Evolutionary conservation across 1,284 basidiomycete species (phyloP).

Genomic region (Irpex sp.): DNA sequence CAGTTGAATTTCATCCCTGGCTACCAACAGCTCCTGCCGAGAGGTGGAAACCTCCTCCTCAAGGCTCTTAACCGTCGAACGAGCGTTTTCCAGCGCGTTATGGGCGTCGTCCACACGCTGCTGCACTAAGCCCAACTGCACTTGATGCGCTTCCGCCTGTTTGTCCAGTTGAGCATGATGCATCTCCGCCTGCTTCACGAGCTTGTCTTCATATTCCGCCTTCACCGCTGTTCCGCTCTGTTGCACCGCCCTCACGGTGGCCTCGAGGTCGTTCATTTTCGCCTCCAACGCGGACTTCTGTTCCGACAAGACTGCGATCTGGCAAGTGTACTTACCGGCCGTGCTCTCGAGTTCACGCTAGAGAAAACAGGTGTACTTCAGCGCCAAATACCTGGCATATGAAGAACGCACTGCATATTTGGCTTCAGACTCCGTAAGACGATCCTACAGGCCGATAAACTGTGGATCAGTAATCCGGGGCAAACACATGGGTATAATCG

Average conservation of each 20-base stretch:
- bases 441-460: conserved; percentile 32
- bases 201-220: conserved; percentile 26
- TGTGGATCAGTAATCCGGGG: background rate
- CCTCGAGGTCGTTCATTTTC: conserved; percentile 25
- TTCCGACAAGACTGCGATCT: conserved; percentile 32
- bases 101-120: conserved; percentile 25
- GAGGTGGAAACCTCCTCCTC: conserved; percentile 18
- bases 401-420: conserved; percentile 32
- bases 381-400: background rate
- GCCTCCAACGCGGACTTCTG: conserved; percentile 29
- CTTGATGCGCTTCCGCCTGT: conserved; percentile 14
- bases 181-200: conserved; percentile 13
- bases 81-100: conserved; percentile 25
- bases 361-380: background rate
- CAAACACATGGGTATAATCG: too few relatives aligned
- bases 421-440: conserved; percentile 36
- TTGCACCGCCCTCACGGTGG: conserved; percentile 25
- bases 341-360: conserved; percentile 31
- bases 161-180: conserved; percentile 18
- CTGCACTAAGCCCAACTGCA: conserved; percentile 22
- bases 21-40: conserved; percentile 23
- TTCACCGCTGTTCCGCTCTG: conserved; percentile 17
- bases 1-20: conserved; percentile 27
- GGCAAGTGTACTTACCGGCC: conserved; percentile 26
- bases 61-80: conserved; percentile 17